These are phyloP conservation scores for Phenoliferia sp. DNA, from an alignment of 1,284 basidiomycete species.

Conservation along the genomic window DNA sequence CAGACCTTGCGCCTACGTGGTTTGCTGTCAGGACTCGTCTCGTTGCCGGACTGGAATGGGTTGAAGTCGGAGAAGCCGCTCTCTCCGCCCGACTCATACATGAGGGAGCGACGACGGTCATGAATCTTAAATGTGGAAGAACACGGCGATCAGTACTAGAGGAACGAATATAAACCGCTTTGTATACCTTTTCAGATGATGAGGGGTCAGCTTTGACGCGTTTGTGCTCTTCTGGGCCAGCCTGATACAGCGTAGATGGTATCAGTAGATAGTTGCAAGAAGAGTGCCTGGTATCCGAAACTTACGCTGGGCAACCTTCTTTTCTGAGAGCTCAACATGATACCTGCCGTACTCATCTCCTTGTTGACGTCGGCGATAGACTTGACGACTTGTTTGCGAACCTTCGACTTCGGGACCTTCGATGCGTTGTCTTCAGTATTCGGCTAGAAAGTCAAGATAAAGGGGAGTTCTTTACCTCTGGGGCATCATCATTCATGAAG, in stretches of 20 bases:
- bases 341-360: background rate
- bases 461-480: background rate
- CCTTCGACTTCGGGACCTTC: conserved; percentile 3
- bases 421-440: background rate
- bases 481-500: background rate
- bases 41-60: conserved; percentile 51
- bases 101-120: conserved; percentile 6
- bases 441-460: background rate
- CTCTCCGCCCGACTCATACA: conserved; percentile 9
- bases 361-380: background rate
- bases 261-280: background rate
- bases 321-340: background rate
- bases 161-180: too few relatives aligned
- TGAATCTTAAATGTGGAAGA: background rate
- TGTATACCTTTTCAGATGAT: conserved; percentile 13
- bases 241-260: background rate
- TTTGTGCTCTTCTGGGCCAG: conserved; percentile 4
- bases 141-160: background rate
- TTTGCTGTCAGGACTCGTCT: conserved; percentile 43
- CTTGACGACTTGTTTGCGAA: background rate
- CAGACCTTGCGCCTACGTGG: conserved; percentile 31
- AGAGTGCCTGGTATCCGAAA: too few relatives aligned
- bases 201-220: background rate
- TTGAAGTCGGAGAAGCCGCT: conserved; percentile 50
- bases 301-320: background rate